Evolutionary conservation across 208 protist species (phyloP).

Genomic region (Acanthamoeba lenticulata): DNA sequence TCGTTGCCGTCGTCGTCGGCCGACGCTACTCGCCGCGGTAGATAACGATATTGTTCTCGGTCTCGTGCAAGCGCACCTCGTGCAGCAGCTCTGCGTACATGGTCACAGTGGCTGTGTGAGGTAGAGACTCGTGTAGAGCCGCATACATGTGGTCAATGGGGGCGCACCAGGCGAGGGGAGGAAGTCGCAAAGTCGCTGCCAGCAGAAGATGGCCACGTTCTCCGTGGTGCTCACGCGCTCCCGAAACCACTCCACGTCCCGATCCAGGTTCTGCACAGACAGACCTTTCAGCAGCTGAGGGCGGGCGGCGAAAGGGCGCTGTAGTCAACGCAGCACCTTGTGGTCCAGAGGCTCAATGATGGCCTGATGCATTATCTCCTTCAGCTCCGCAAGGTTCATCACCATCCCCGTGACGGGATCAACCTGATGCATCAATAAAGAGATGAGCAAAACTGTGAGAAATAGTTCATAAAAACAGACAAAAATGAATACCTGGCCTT

Average conservation of each 20-base stretch:
- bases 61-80: constrained; percentile 75
- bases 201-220: constrained; percentile 76
- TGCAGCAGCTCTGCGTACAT: constrained; percentile 31
- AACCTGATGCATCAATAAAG: constrained; percentile 25
- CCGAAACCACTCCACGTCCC: constrained; percentile 71
- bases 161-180: background rate
- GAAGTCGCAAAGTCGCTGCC: constrained; percentile 8
- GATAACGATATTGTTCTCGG: constrained; percentile 73
- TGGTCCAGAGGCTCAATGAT: constrained; percentile 34
- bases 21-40: constrained; percentile 63
- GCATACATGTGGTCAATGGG: background rate
- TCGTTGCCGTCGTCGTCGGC: background rate
- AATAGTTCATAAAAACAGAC: background rate
- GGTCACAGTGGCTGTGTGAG: background rate
- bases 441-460: background rate
- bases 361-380: constrained; percentile 64
- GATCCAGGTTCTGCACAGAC: constrained; percentile 67
- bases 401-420: constrained; percentile 77
- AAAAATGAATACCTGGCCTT: constrained; percentile 66
- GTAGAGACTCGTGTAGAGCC: background rate
- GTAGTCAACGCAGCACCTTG: constrained; percentile 8
- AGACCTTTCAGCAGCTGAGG: background rate
- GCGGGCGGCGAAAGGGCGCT: background rate
- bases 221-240: constrained; percentile 73
- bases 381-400: constrained; percentile 78